Conservation (phyloP, 306 rosid genomes). For the Corylus americana region DNA sequence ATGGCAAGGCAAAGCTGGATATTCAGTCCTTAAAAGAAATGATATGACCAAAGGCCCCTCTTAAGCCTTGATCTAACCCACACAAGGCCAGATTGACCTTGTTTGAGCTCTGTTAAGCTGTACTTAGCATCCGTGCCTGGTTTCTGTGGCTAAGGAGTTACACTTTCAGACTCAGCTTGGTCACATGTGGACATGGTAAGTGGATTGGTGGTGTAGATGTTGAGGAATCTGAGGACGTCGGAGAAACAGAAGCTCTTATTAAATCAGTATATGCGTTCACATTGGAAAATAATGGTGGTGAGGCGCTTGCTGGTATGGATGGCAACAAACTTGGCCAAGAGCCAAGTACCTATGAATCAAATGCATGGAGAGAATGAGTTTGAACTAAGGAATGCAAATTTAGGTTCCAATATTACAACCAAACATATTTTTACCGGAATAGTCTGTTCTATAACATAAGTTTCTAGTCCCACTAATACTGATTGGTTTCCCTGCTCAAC, state of each 20-base stretch:
- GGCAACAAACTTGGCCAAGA: not conserved
- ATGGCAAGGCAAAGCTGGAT: too few species aligned
- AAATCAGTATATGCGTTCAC: not conserved
- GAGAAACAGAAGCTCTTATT: not conserved
- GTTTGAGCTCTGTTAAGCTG: too few species aligned
- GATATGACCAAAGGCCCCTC: too few species aligned
- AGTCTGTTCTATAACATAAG: not conserved
- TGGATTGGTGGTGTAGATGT: not conserved
- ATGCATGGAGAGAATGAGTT: not conserved
- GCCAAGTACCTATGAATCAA: not conserved
- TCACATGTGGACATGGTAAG: not conserved
- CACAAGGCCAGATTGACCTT: too few species aligned
- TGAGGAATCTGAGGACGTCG: not conserved
- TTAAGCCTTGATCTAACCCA: too few species aligned
- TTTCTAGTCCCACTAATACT: not conserved
- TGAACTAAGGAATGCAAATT: not conserved
- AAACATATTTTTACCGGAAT: not conserved
- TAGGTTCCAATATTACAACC: not conserved
- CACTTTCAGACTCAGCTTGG: not conserved
- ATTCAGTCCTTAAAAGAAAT: too few species aligned
- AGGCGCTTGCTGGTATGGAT: not conserved
- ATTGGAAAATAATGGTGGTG: not conserved
- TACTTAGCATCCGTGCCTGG: too few species aligned
- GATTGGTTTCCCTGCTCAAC: too few species aligned
- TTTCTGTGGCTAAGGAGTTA: not conserved